Evolutionary conservation across 208 protist genomes (phyloP), one percentile per base, ranked within the genome.

Genomic region (Naegleria fowleri): DNA sequence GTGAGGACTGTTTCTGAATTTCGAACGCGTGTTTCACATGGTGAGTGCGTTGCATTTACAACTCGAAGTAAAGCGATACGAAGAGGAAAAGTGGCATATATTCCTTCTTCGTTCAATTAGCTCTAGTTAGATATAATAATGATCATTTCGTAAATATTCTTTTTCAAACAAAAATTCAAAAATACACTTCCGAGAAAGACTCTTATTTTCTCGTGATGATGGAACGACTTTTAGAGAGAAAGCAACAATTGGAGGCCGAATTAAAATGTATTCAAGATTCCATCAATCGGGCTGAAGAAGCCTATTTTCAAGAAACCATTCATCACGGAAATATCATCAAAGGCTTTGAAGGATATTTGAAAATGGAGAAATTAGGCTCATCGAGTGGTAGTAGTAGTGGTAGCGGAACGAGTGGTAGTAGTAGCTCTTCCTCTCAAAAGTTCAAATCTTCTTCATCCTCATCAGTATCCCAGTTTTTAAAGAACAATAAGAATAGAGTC

Each of bases 341-440:
- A 33, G 83, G 83, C 0, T 86, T 33, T n/a, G 83, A 86, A 51
- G 83, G 83, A 11, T 86, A 86, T 86, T 48, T 86, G 16, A 33
- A 15, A 41, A 86, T 5, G 22, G 19, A 67, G 55, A 67, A 29
- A 19, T 2, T 2, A 67, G 22, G 22, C 11, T 67, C 55, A 67
- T 67, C 55, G 19, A 22, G 0, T 7, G 7, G 43, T 7, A 48
- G 5, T 7, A 48, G 43, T 48, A 48, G 43, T 7, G 7, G 7
- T 48, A 48, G 0, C 43, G 7, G 43, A 1, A 48, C 43, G 5
- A 48, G 43, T 48, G 7, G 43, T 7, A 48, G 7, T 48, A 48
- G 43, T 7, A 48, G 43, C 43, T 48, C 43, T 48, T 48, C 43
- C 1, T 48, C 43, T 48, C 43, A 48, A 48, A 48, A 48, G 43